These are phyloP conservation scores for Fagopyrum tataricum DNA, from an alignment of 148 eudicot genomes.

Conservation along the genomic window DNA sequence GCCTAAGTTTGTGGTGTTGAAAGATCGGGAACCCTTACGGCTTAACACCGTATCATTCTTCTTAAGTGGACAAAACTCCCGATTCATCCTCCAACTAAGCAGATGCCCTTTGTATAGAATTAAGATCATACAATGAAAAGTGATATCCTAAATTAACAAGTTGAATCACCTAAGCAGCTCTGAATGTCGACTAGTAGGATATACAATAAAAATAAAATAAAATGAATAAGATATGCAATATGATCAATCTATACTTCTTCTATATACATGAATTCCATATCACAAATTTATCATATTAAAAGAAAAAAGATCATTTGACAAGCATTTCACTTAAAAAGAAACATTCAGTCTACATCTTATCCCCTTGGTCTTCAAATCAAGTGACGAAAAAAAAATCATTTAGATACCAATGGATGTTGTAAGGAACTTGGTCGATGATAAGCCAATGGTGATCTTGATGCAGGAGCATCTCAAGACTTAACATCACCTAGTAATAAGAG, in stretches of 20 bases:
- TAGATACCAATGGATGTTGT: constrained; percentile 3
- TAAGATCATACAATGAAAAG: neutral
- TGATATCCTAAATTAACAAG: neutral
- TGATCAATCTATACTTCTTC: neutral
- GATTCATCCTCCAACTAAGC: neutral
- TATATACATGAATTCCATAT: neutral
- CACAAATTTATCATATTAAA: neutral
- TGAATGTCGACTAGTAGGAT: too few relatives aligned
- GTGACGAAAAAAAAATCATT: neutral
- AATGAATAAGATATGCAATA: too few relatives aligned
- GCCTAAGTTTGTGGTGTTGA: too few relatives aligned
- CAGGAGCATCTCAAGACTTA: too few relatives aligned
- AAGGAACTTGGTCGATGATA: constrained; percentile 6
- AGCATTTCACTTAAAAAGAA: neutral
- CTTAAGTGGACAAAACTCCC: neutral
- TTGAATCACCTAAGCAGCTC: too few relatives aligned
- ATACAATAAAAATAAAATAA: too few relatives aligned
- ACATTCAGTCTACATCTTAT: too few relatives aligned
- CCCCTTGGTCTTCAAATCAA: neutral
- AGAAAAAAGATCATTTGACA: neutral
- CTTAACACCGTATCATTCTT: too few relatives aligned
- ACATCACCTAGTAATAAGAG: too few relatives aligned
- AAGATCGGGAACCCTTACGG: too few relatives aligned
- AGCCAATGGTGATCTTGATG: constrained; percentile 54
- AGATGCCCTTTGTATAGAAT: neutral